Conservation (phyloP, 768 basidiomycete species). For the Coprinopsis sp. region DNA sequence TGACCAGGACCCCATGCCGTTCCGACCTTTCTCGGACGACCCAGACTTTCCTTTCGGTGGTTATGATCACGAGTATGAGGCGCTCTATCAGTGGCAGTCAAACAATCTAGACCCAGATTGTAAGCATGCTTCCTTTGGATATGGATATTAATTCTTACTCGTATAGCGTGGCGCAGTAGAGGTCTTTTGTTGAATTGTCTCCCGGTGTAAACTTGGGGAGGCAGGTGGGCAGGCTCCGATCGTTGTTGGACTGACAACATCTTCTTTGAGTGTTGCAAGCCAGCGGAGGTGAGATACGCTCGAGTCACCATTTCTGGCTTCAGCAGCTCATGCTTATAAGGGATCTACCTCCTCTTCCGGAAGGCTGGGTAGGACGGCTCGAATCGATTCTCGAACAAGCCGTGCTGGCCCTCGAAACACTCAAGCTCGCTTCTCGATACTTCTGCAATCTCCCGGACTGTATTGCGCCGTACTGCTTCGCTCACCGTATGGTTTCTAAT, state of each 20-base stretch:
- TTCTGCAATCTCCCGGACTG: slow-evolving; percentile 56
- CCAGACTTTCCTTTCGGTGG: slow-evolving; percentile 38
- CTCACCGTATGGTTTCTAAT: slow-evolving; percentile 37
- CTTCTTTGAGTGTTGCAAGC: slow-evolving; percentile 20
- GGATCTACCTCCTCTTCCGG: slow-evolving; percentile 22
- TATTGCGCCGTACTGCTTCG: slow-evolving; percentile 42
- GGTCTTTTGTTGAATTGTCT: slow-evolving; percentile 40
- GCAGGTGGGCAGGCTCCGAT: no score
- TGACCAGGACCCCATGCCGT: slow-evolving; percentile 52
- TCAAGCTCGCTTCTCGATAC: slow-evolving; percentile 31
- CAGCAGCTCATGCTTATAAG: background rate
- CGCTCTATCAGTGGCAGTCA: slow-evolving; percentile 50
- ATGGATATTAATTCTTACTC: slow-evolving; percentile 13
- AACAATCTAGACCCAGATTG: slow-evolving; percentile 29
- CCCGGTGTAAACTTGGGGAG: no score
- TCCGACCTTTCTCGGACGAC: slow-evolving; percentile 63
- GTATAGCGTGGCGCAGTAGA: slow-evolving; percentile 51
- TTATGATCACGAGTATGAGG: slow-evolving; percentile 39
- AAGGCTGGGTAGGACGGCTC: slow-evolving; percentile 6
- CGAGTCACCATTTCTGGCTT: slow-evolving; percentile 3
- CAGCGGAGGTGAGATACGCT: slow-evolving; percentile 1
- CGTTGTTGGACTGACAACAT: slow-evolving; percentile 58
- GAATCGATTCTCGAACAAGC: slow-evolving; percentile 5
- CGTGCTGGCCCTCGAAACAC: slow-evolving; percentile 14
- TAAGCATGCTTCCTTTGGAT: slow-evolving; percentile 16